Percentiles rank a stretch among this genome's conserved stretches.
These are phyloP conservation scores for Claviceps maximensis DNA, from an alignment of 2,329 filamentous ascomycete genomes.

Conservation along the genomic window DNA sequence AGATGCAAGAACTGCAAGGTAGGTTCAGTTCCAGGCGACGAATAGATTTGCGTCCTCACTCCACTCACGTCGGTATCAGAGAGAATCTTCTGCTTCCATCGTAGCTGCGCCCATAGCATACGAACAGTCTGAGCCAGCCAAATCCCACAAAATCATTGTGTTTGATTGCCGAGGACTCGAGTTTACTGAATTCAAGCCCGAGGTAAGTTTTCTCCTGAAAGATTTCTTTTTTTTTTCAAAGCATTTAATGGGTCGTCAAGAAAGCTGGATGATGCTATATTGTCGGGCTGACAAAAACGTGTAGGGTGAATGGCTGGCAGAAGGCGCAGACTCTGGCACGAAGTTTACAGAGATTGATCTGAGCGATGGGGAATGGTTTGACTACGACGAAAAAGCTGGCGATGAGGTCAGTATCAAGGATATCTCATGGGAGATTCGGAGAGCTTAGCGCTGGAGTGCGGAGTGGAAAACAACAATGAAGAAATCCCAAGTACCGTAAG, in stretches of 20 bases:
- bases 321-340: conserved; percentile 65
- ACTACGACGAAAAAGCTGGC: conserved; percentile 87
- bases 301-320: conserved; percentile 87
- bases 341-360: conserved; percentile 76
- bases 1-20: conserved; percentile 98
- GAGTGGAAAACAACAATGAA: not conserved
- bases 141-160: conserved; percentile 66
- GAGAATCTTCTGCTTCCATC: conserved; percentile 78
- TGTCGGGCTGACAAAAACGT: not conserved
- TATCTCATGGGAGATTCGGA: conserved; percentile 70
- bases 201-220: conserved; percentile 39
- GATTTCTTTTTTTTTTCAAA: not conserved
- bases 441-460: conserved; percentile 35
- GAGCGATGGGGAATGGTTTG: conserved; percentile 87
- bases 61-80: conserved; percentile 28
- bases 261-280: not conserved
- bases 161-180: conserved; percentile 92
- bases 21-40: not conserved
- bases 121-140: conserved; percentile 56
- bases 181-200: conserved; percentile 79
- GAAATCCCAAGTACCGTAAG: not conserved
- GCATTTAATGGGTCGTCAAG: conserved; percentile 1
- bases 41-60: not conserved
- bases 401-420: conserved; percentile 91
- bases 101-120: conserved; percentile 62